Evolutionary conservation across 345 rosid species (phyloP).

Genomic region (Zanthoxylum bungeanum): DNA sequence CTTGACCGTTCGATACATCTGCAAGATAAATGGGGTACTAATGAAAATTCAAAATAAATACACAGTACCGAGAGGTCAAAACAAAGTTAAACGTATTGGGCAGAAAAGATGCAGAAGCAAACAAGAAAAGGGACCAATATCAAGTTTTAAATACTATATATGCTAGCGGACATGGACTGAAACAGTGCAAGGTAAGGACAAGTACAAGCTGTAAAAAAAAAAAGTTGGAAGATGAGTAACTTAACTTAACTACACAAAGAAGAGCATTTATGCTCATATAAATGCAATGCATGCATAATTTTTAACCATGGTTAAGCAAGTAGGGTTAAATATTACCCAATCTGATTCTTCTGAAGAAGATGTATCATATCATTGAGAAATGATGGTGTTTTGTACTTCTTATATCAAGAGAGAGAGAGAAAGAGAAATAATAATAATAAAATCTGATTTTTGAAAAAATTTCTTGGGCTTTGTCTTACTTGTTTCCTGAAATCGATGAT

Average conservation of each 20-base stretch:
- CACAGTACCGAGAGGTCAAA: too few relatives aligned
- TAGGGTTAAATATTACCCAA: conserved; percentile 13
- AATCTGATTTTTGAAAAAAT: conserved; percentile 27
- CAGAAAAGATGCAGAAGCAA: conserved; percentile 19
- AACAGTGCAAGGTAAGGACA: conserved; percentile 19
- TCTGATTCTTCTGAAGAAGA: conserved; percentile 23
- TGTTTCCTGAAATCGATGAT: conserved; percentile 36
- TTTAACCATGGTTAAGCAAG: conserved; percentile 23
- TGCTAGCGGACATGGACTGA: conserved; percentile 19
- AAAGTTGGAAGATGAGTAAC: conserved; percentile 8
- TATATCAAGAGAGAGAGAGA: conserved; percentile 9
- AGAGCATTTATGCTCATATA: conserved; percentile 22
- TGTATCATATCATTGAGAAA: conserved; percentile 53
- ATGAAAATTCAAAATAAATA: background rate
- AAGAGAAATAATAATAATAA: conserved; percentile 4
- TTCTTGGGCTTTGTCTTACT: conserved; percentile 41
- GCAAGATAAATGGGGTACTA: too few relatives aligned
- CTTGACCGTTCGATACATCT: conserved; percentile 79
- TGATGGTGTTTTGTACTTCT: conserved; percentile 54
- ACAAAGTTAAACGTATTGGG: background rate
- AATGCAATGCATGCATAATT: conserved; percentile 15
- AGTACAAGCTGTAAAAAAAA: conserved; percentile 32
- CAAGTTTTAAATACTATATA: conserved; percentile 2
- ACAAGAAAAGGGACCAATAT: conserved; percentile 22
- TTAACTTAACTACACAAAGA: conserved; percentile 12